These are phyloP conservation scores for Torrubiella hemipterigena DNA, from an alignment of 2,329 filamentous ascomycete species.

Conservation along the genomic window DNA sequence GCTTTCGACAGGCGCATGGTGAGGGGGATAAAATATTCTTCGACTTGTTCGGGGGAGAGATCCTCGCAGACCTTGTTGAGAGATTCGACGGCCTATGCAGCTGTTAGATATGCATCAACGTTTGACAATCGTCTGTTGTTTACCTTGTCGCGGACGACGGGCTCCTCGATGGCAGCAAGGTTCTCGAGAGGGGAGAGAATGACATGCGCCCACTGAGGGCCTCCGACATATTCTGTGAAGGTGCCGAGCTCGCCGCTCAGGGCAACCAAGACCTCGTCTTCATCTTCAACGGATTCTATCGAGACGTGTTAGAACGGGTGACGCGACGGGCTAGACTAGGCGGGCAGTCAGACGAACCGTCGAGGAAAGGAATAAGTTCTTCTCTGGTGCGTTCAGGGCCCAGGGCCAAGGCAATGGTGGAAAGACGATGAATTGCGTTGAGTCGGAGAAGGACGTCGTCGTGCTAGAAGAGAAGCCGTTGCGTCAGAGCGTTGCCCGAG, in stretches of 20 bases:
- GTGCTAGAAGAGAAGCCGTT: constrained; percentile 48
- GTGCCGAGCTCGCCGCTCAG: constrained; percentile 92
- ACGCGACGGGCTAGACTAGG: constrained; percentile 9
- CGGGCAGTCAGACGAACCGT: constrained; percentile 52
- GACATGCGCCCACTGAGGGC: constrained; percentile 86
- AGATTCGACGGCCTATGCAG: constrained; percentile 79
- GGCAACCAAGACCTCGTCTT: constrained; percentile 95
- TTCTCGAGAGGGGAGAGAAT: constrained; percentile 96
- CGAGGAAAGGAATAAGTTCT: constrained; percentile 96
- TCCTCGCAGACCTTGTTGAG: constrained; percentile 98
- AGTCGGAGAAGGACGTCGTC: constrained; percentile 96
- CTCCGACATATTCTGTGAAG: constrained; percentile 97
- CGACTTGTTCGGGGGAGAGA: constrained; percentile 82
- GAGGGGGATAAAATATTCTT: constrained; percentile 94
- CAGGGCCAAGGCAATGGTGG: constrained; percentile 92
- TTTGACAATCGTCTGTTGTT: constrained; percentile 10
- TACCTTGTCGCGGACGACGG: constrained; percentile 95
- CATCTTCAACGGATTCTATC: constrained; percentile 94
- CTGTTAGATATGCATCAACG: constrained; percentile 1
- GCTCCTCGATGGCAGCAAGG: constrained; percentile 95
- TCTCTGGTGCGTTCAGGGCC: constrained; percentile 94
- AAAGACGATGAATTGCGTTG: constrained; percentile 96
- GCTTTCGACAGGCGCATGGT: constrained; percentile 94
- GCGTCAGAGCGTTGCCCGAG: constrained; percentile 12
- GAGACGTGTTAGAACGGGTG: constrained; percentile 10